Conservation (phyloP, 2,329 filamentous ascomycete genomes). For the Nothomitra cinnamomea region DNA sequence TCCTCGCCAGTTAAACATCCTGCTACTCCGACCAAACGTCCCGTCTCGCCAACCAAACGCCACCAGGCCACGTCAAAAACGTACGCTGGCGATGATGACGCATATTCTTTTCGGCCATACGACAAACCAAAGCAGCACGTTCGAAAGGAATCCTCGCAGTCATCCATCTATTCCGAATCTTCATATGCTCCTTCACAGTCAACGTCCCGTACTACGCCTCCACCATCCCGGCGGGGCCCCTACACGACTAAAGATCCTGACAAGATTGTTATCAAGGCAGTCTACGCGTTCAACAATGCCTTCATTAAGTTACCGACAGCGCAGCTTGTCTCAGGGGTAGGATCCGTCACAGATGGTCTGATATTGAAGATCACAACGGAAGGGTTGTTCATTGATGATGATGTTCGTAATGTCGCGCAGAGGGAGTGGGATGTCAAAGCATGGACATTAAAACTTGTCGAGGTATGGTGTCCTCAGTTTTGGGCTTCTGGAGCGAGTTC, state of each 20-base stretch:
- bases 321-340: constrained; percentile 70
- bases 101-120: constrained; percentile 61
- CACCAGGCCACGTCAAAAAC: constrained; percentile 37
- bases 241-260: constrained; percentile 83
- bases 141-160: constrained; percentile 43
- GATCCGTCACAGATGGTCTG: constrained; percentile 76
- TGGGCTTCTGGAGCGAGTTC: constrained; percentile 30
- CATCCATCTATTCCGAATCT: constrained; percentile 62
- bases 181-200: constrained; percentile 76
- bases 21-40: constrained; percentile 24
- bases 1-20: constrained; percentile 18
- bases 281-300: constrained; percentile 82
- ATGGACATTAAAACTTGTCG: constrained; percentile 86
- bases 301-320: constrained; percentile 81
- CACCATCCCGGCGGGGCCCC: constrained; percentile 57
- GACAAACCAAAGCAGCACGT: constrained; percentile 44
- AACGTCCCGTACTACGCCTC: constrained; percentile 68
- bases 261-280: constrained; percentile 89
- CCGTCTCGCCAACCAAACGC: constrained; percentile 24
- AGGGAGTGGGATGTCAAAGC: constrained; percentile 98
- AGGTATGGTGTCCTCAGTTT: constrained; percentile 64
- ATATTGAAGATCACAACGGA: constrained; percentile 86
- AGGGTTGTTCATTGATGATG: constrained; percentile 93
- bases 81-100: constrained; percentile 43
- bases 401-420: constrained; percentile 77